phyloP scores from a whole-genome alignment of 805 yeast genomes.

The Saturnispora galanensis region DNA sequence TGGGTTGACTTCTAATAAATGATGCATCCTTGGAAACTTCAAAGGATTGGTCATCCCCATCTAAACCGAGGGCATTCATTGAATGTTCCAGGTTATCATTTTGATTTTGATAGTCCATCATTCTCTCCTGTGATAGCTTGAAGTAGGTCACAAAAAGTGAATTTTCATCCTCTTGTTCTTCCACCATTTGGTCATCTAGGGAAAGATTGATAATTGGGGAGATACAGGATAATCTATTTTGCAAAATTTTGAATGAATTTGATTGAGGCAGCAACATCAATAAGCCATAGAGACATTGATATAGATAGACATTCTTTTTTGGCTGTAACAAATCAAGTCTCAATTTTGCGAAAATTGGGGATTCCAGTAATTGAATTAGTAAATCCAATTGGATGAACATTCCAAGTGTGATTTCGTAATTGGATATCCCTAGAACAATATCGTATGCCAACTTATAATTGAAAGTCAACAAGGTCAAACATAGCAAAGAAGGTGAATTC shows the following conservation, averaged over 20 bases:
- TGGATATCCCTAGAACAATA: slow-evolving; percentile 73
- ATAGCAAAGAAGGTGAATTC: slow-evolving; percentile 79
- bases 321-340: slow-evolving; percentile 88
- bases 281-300: slow-evolving; percentile 83
- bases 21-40: slow-evolving; percentile 10
- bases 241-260: slow-evolving; percentile 73
- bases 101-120: slow-evolving; percentile 13
- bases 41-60: slow-evolving; percentile 6
- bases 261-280: slow-evolving; percentile 93
- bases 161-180: slow-evolving; percentile 17
- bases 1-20: slow-evolving; percentile 1
- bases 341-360: slow-evolving; percentile 82
- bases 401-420: slow-evolving; percentile 70
- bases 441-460: slow-evolving; percentile 80
- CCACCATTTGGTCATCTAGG: slow-evolving; percentile 8
- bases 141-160: slow-evolving; percentile 36
- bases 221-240: slow-evolving; percentile 61
- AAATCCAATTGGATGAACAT: slow-evolving; percentile 81
- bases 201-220: slow-evolving; percentile 29
- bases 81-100: slow-evolving; percentile 5
- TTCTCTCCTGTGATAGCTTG: slow-evolving; percentile 36
- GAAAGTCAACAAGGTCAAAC: slow-evolving; percentile 77
- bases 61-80: background rate
- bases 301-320: slow-evolving; percentile 65
- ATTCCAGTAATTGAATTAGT: slow-evolving; percentile 80